Evolutionary conservation across 2,329 filamentous ascomycete genomes (phyloP), one percentile per base, ranked within the genome.

Genomic region (Verticillium klebahnii): DNA sequence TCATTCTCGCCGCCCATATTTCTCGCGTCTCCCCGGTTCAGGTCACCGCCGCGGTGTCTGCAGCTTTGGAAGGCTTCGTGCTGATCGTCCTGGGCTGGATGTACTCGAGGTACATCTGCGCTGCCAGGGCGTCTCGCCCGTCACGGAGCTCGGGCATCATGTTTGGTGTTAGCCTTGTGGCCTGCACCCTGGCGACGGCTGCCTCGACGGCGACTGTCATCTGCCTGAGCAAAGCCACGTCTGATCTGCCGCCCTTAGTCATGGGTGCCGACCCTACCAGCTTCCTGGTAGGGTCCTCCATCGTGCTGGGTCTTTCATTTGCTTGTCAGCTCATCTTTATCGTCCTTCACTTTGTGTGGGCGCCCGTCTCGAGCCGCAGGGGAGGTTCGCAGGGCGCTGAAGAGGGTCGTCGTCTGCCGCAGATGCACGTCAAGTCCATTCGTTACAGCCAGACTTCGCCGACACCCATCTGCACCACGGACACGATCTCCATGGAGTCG

Each of bases 301-400:
- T 80, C 15, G 72, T 78, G 15, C 72, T 85, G 59, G 78, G 76
- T 11, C 61, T 82, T 45, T 74, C 80, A 6, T 80, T 82, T 62
- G 69, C 73, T 1, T 70, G 75, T 8, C 84, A 86, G 67, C 70
- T 82, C n/a, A 66, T 77, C 29, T 85, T 84, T 65, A 70, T 83
- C 56, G 71, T 80, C 31, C 67, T 74, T 31, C 77, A 80, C 66
- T 81, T 81, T 64, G 66, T 82, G 36, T 63, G 72, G 37, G 72
- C 70, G 25, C 75, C 80, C 31, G 61, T 11, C 7, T 19, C 58
- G 11, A 23, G 7, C 40, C 31, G 25, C n/a, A 52, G 39, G 8
- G 45, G 45, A 19, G 12, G 23, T 25, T 34, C 45, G 50, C 69
- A 72, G 36, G 70, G 71, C 34, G 71, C 73, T 9, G 73, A 75